Base-by-base conservation (phyloP, 495 filamentous ascomycete species). In the Trichoderma virens region DNA sequence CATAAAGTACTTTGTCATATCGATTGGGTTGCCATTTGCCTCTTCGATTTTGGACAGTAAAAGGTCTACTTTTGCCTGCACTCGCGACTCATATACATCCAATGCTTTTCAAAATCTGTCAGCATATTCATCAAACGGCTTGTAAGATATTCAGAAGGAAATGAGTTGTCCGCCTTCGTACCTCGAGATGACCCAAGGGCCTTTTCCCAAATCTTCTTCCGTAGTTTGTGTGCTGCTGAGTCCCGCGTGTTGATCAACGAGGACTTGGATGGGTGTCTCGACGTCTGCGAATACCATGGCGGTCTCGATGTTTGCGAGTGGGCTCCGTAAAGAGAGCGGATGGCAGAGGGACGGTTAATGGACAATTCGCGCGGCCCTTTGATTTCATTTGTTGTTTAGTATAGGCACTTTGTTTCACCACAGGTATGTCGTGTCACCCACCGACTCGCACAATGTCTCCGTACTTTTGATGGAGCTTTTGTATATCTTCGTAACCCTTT, bases 391-490 rank as follows among this genome's bases (percentile, higher is more conserved):
- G n/a, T n/a, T n/a, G n/a, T n/a, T n/a, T n/a, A n/a, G n/a, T n/a
- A n/a, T n/a, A n/a, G n/a, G n/a, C n/a, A n/a, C n/a, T n/a, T n/a
- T n/a, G n/a, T n/a, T n/a, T n/a, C n/a, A 7, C 5, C 23, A 41
- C 27, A 6, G 9, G n/a, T 13, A 14, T 13, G 32, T 35, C 5
- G 32, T 11, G 11, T 11, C 30, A 30, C 60, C 61, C 65, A 59
- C 76, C 75, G 13, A 70, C 70, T 2, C 76, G 77, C 2, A 81
- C 68, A 43, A 78, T 72, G 11, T 74, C 67, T 0, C 78, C 78
- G 64, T 79, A 79, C 56, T 70, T 31, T 4, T 74, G 20, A 43
- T 78, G 72, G 60, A 73, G 31, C 28, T 66, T 47, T 1, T 66
- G 73, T 2, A 77, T 25, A n/a, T 74, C 65, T 11, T 65, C 51